A percentile compares a stretch with the other conserved stretches of the same genome.
These are phyloP conservation scores for Takakia lepidozioides DNA, from an alignment of 225 moss, liverwort and hornwort genomes.

Conservation along the genomic window DNA sequence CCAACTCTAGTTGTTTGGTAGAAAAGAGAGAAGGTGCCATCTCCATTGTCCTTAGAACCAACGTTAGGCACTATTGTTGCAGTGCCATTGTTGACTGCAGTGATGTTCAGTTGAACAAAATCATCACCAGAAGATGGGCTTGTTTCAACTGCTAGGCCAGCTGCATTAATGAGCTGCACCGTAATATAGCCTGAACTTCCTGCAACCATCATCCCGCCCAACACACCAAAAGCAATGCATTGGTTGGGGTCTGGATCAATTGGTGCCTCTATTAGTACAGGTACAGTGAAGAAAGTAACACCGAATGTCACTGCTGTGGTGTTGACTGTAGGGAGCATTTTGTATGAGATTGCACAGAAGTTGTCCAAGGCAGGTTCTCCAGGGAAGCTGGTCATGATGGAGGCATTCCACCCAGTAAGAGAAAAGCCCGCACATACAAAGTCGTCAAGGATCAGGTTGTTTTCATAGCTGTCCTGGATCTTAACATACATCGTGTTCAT, in stretches of 20 bases:
- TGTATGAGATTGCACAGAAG: conserved; percentile 23
- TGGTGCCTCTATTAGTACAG: no score
- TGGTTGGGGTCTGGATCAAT: conserved; percentile 24
- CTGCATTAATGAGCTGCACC: conserved; percentile 34
- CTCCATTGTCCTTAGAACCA: conserved; percentile 30
- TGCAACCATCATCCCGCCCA: conserved; percentile 48
- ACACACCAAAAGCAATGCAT: conserved; percentile 41
- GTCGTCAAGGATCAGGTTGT: conserved; percentile 2
- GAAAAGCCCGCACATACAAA: conserved; percentile 12
- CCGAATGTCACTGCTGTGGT: conserved; percentile 13
- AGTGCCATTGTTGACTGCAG: conserved; percentile 17
- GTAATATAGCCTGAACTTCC: conserved; percentile 20
- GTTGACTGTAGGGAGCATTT: conserved; percentile 10
- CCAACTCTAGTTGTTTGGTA: conserved; percentile 27
- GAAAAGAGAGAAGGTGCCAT: conserved; percentile 38
- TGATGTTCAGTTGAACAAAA: conserved; percentile 28
- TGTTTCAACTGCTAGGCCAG: conserved; percentile 28
- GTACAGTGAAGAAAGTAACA: conserved; percentile 14
- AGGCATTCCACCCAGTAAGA: conserved; percentile 15
- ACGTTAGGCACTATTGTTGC: conserved; percentile 5
- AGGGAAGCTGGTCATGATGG: conserved; percentile 14
- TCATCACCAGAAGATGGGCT: conserved; percentile 28
- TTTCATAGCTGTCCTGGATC: conserved; percentile 9
- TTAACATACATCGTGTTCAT: conserved; percentile 22
- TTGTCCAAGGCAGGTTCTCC: conserved; percentile 19